These are phyloP conservation scores for Fusarium liriodendri DNA, from an alignment of 2,329 filamentous ascomycete genomes.

Conservation along the genomic window DNA sequence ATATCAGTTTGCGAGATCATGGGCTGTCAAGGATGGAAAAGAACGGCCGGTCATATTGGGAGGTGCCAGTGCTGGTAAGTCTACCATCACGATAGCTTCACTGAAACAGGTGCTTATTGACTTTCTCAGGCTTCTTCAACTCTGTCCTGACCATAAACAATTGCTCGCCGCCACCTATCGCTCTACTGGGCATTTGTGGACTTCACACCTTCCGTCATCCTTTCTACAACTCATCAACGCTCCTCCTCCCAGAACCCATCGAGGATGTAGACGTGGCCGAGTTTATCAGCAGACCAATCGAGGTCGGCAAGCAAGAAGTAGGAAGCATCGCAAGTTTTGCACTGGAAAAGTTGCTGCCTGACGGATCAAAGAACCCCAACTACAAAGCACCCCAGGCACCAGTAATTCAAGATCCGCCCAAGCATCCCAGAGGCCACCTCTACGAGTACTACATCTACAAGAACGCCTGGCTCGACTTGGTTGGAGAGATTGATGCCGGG, in stretches of 20 bases:
- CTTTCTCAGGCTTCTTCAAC: constrained; percentile 47
- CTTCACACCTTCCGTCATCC: constrained; percentile 51
- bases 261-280: constrained; percentile 37
- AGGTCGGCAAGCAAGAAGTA: constrained; percentile 36
- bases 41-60: constrained; percentile 45
- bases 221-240: constrained; percentile 50
- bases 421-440: constrained; percentile 35
- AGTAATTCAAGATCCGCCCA: background rate
- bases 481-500: constrained; percentile 46
- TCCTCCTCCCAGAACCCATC: constrained; percentile 44
- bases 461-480: constrained; percentile 44
- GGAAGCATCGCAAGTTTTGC: constrained; percentile 38
- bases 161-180: constrained; percentile 43
- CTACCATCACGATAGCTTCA: background rate
- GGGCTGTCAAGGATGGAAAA: constrained; percentile 16
- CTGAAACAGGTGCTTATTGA: too few relatives aligned
- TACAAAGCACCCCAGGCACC: constrained; percentile 18
- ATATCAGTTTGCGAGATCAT: constrained; percentile 45
- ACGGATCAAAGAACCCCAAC: constrained; percentile 42
- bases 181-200: constrained; percentile 50
- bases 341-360: constrained; percentile 41
- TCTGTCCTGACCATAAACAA: constrained; percentile 46
- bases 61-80: constrained; percentile 50
- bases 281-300: constrained; percentile 37
- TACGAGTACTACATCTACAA: constrained; percentile 51